Evolutionary conservation across 345 rosid species (phyloP), one percentile per base, ranked within the genome.

Genomic region (Euphorbia pulcherrima): DNA sequence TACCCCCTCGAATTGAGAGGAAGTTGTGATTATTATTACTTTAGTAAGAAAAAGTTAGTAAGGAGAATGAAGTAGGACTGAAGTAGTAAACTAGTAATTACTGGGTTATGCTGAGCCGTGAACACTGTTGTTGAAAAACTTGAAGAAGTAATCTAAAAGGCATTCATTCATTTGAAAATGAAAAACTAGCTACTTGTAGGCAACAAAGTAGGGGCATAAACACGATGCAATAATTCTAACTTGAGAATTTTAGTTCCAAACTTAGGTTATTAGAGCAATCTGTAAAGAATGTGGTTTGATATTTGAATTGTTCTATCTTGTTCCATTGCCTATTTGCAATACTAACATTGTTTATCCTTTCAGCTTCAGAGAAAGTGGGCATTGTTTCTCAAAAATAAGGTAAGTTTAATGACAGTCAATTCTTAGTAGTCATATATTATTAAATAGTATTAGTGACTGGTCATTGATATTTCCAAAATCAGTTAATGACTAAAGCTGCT

Each of bases 331-430:
- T 39, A 40, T 37, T 56, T 65, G 48, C n/a, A 18, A 28, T 53
- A 62, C 78, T 62, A 54, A 60, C 51, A 26, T 8, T 37, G 29
- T 13, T 1, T 56, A 46, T 64, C 53, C 58, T 81, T 68, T 70
- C 80, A 89, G 94, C 81, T 78, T 60, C 73, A 57, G 79, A 69
- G 70, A 84, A 68, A 74, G 74, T 72, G 71, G 81, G 72, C 35
- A 26, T 6, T 60, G 52, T 78, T 67, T 76, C 85, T 69, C 76
- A 55, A 62, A n/a, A 73, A 80, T 72, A 88, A 82, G 84, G 99
- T 90, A 71, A 56, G 75, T 62, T 74, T 56, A 66, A 64, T 65
- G 54, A 14, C 24, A 71, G 53, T 51, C 29, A 60, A 26, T 60
- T 60, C 37, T 67, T 33, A 52, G 57, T 71, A 68, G 46, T 72